A percentile compares a stretch with the other conserved stretches of the same genome.
Evolutionary conservation across 2,329 filamentous ascomycete genomes (phyloP).

Genomic region (Metarhizium sp.): DNA sequence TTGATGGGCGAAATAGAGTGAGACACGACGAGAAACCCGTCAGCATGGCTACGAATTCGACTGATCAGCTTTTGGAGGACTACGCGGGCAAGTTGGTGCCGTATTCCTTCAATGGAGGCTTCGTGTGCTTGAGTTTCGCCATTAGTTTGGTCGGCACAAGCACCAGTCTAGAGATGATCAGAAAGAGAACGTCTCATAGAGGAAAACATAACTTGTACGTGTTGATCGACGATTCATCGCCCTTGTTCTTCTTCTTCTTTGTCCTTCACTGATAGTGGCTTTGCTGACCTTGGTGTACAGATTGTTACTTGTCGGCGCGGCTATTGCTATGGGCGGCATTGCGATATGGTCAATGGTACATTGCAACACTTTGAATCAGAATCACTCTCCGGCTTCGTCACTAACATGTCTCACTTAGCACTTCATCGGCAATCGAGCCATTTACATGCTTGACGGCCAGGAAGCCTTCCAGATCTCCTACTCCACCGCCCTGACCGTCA

Average conservation of each 20-base stretch:
- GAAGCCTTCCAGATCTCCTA: constrained; percentile 61
- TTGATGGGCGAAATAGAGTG: not conserved
- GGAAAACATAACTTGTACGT: constrained; percentile 61
- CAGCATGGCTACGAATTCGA: constrained; percentile 4
- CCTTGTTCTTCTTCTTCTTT: not conserved
- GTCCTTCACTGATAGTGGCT: not conserved
- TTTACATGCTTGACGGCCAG: constrained; percentile 55
- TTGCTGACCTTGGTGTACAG: constrained; percentile 23
- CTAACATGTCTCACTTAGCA: constrained; percentile 1
- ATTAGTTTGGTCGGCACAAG: constrained; percentile 70
- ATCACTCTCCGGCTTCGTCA: too few species aligned
- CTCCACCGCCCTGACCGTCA: constrained; percentile 56
- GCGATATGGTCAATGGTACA: constrained; percentile 63
- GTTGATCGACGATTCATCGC: not conserved
- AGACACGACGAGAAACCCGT: not conserved
- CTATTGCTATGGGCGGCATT: constrained; percentile 64
- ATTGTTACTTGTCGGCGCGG: constrained; percentile 53
- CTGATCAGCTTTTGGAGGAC: constrained; percentile 22
- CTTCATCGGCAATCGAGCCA: constrained; percentile 68
- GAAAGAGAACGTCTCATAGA: constrained; percentile 60
- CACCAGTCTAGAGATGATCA: constrained; percentile 74
- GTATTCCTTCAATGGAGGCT: constrained; percentile 44
- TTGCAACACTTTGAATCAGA: not conserved
- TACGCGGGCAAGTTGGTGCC: constrained; percentile 38
- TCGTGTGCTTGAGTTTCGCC: constrained; percentile 63